Base-by-base conservation (phyloP, 2,329 filamentous ascomycete genomes). In the Helminthosporium solani region DNA sequence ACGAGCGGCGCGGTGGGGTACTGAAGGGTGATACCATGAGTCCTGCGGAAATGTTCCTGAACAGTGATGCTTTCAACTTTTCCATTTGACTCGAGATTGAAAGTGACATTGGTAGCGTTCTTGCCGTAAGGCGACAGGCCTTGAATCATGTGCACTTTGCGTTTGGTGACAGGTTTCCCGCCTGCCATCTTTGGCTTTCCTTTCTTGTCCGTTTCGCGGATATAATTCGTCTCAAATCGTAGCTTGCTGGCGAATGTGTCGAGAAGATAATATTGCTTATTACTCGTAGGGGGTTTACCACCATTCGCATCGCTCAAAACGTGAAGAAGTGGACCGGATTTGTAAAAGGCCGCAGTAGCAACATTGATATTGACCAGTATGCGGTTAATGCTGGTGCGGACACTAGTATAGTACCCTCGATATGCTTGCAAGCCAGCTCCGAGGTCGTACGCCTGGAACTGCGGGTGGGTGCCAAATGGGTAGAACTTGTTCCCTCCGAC, bases 361-460 rank as follows among this genome's bases (percentile, higher is more conserved):
- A 85, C 81, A 47, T 86, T 84, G 2, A 86, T 70, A 46, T 87
- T 86, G 11, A 86, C 63, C 1, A 86, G 60, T 3, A 86, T 68
- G 3, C 82, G 74, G 31, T 75, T 76, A 12, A 80, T 79, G 2
- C 80, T 77, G 2, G 80, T 76, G 4, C 84, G 79, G 23, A 83
- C 78, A 56, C 81, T 85, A 9, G 81, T 72, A 57, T 80, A 85
- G 64, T 80, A 86, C 0, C 84, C 84, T 33, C 82, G 75, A 3
- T 83, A 63, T 0, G 81, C 81, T 38, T 79, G 71, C 0, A 86
- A 68, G 1, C 81, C 81, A 9, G 61, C 70, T 2, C 73, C 74
- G 1, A 86, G 71, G 23, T 72, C 57, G 2, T 60, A 57, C 0
- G 45, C 52, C 38, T 78, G 70, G 44, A 33, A 8, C 19, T 77